Base-by-base conservation (phyloP, 1,139 yeast genomes). In the Zygosaccharomyces sapae region DNA sequence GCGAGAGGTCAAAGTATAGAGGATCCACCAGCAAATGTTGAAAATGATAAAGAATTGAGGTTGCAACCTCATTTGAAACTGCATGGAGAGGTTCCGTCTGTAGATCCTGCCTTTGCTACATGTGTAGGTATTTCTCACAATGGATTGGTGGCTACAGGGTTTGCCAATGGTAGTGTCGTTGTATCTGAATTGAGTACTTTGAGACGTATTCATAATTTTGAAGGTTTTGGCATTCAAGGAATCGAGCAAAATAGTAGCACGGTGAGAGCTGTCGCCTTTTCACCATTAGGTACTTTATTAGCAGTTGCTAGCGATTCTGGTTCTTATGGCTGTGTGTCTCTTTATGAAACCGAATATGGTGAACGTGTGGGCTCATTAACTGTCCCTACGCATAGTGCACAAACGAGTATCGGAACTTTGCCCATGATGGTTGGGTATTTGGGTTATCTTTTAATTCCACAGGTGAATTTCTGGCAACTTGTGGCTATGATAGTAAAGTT, bases 401-500 rank as follows among this genome's bases (percentile, higher is more conserved):
- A 70, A 41, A 67, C 68, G 8, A 68, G 72, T 7, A 72, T 82
- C 29, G 88, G 88, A 3, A 85, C 86, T 2, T 79, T 63, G 97
- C 97, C 1, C 97, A 90, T 61, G 81, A 80, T 41, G 89, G 94
- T 2, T 89, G 96, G 96, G 80, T 94, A 38, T 80, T 90, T 72
- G 81, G 83, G 3, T 59, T 90, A 16, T 81, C 82, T 52, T 92
- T 92, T 71, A 87, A 85, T 58, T 81, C 81, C 29, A 79, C 80
- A 3, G 97, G 97, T 24, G 80, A 80, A 50, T 74, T 75, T 37
- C 69, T 92, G 44, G 86, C 86, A 3, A 77, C 84, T 47, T 85
- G 88, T 54, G 92, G 92, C 6, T 83, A 86, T 55, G 97, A 90
- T 62, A 86, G 88, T 46, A 79, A 81, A 51, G 74, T 87, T 5